These are phyloP conservation scores for Diospyros lotus DNA, from an alignment of 148 eudicot genomes.

Conservation along the genomic window DNA sequence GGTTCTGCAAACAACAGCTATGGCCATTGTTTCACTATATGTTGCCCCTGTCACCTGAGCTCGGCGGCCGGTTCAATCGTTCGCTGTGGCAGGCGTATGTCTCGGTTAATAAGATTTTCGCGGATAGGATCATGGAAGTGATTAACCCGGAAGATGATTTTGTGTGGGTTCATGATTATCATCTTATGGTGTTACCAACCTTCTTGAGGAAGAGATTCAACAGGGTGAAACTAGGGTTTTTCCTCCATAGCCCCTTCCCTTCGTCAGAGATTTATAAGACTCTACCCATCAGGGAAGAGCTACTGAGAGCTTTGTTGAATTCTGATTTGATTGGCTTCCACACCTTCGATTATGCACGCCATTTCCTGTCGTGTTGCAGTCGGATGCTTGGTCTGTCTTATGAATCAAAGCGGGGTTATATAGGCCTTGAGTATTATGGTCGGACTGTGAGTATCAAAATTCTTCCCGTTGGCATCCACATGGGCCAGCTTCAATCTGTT, in stretches of 20 bases:
- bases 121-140: slow-evolving; percentile 54
- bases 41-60: slow-evolving; percentile 45
- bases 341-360: slow-evolving; percentile 47
- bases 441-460: slow-evolving; percentile 48
- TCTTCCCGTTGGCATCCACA: slow-evolving; percentile 46
- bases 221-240: slow-evolving; percentile 42
- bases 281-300: slow-evolving; percentile 44
- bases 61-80: slow-evolving; percentile 44
- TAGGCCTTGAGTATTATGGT: slow-evolving; percentile 47
- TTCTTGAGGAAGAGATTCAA: slow-evolving; percentile 50
- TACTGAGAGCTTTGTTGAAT: slow-evolving; percentile 40
- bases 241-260: slow-evolving; percentile 49
- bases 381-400: slow-evolving; percentile 46
- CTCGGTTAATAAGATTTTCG: slow-evolving; percentile 48
- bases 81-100: slow-evolving; percentile 48
- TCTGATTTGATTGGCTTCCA: slow-evolving; percentile 49
- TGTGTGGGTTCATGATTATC: slow-evolving; percentile 50
- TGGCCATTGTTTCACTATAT: slow-evolving; percentile 53
- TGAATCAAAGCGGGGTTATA: slow-evolving; percentile 49
- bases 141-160: slow-evolving; percentile 50
- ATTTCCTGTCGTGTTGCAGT: slow-evolving; percentile 47
- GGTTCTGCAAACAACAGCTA: slow-evolving; percentile 44
- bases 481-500: slow-evolving; percentile 42
- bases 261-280: slow-evolving; percentile 46
- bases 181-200: slow-evolving; percentile 48